A percentile compares a stretch with the other conserved stretches of the same genome.
These are phyloP conservation scores for Castanospermum australe DNA, from an alignment of 306 rosid genomes.

Conservation along the genomic window DNA sequence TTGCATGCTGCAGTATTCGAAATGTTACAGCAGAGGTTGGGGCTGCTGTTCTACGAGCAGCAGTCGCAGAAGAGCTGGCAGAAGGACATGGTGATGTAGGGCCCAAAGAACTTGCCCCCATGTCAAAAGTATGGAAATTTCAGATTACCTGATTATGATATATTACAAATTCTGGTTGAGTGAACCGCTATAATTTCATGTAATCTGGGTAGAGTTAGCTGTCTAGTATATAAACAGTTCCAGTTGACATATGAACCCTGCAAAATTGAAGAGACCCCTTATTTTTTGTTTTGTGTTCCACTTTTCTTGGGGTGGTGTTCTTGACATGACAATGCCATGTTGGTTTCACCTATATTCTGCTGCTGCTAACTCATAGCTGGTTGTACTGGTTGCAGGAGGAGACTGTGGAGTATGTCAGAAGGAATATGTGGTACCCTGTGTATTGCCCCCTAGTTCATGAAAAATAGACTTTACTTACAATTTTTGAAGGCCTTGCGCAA, in stretches of 20 bases:
- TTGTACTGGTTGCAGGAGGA: conserved; percentile 68
- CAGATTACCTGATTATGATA: neutral
- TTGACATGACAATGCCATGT: neutral
- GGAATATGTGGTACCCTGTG: conserved; percentile 81
- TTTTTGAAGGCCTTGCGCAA: conserved; percentile 16
- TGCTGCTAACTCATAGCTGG: conserved; percentile 2
- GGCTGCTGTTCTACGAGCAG: conserved; percentile 82
- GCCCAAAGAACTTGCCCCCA: conserved; percentile 57
- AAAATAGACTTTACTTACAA: conserved; percentile 31
- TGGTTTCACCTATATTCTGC: conserved; percentile 10
- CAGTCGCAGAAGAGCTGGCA: conserved; percentile 75
- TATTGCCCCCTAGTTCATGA: conserved; percentile 88
- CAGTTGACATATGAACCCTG: neutral
- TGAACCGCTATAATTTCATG: neutral
- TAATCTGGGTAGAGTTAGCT: neutral
- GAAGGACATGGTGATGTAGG: conserved; percentile 80
- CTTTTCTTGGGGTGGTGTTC: too few relatives aligned
- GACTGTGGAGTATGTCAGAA: conserved; percentile 51
- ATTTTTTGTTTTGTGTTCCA: neutral
- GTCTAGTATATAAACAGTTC: neutral
- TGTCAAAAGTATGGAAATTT: conserved; percentile 70
- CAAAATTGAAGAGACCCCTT: neutral
- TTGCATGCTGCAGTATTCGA: conserved; percentile 65
- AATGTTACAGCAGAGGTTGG: conserved; percentile 83
- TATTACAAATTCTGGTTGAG: neutral